A percentile compares a stretch with the other conserved stretches of the same genome.
These are phyloP conservation scores for Saturnispora sekii DNA, from an alignment of 805 yeast species.

Conservation along the genomic window DNA sequence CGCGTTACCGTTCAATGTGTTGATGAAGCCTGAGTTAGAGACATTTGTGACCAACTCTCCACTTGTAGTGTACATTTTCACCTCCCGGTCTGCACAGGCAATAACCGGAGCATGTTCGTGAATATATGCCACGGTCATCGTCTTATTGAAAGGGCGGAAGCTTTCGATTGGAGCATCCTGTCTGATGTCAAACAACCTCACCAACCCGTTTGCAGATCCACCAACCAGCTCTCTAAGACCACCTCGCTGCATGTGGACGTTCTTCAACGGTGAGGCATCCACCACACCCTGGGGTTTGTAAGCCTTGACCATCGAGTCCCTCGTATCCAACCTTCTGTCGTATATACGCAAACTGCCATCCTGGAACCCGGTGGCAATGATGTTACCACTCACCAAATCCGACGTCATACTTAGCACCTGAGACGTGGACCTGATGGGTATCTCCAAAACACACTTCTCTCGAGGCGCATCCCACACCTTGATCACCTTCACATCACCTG, in stretches of 20 bases:
- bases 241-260: constrained; percentile 93
- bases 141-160: constrained; percentile 43
- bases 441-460: constrained; percentile 75
- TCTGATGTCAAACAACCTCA: constrained; percentile 88
- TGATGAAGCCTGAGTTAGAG: constrained; percentile 28
- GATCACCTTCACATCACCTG: constrained; percentile 90
- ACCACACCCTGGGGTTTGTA: constrained; percentile 49
- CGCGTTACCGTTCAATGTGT: constrained; percentile 34
- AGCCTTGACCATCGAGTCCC: constrained; percentile 75
- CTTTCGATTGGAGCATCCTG: constrained; percentile 57
- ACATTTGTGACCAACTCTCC: constrained; percentile 66
- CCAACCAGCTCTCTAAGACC: constrained; percentile 84
- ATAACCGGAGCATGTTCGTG: constrained; percentile 97
- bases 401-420: constrained; percentile 86
- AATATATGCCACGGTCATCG: constrained; percentile 61
- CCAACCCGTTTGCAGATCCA: constrained; percentile 73
- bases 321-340: constrained; percentile 76
- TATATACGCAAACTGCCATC: constrained; percentile 86
- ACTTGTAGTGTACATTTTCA: constrained; percentile 76
- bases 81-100: constrained; percentile 74
- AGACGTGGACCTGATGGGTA: constrained; percentile 85
- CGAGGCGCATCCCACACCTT: constrained; percentile 96
- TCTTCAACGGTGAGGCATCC: constrained; percentile 36
- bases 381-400: constrained; percentile 90
- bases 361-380: constrained; percentile 84